Conservation (phyloP, 2,329 filamentous ascomycete species). For the Colletotrichum liaoningense region DNA sequence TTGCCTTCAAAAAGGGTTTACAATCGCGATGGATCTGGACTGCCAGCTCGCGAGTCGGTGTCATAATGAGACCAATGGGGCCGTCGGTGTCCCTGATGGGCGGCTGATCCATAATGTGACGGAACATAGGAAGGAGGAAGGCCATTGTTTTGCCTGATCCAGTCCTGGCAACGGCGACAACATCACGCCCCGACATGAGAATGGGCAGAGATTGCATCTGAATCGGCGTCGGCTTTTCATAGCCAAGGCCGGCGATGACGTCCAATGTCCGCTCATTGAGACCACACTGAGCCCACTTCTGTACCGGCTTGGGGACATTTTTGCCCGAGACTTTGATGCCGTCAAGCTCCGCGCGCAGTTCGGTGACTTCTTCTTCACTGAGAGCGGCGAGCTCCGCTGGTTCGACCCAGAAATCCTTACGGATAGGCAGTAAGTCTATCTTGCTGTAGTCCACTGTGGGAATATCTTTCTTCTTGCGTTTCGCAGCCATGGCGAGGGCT, state of each 20-base stretch:
- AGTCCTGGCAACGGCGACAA: conserved; percentile 96
- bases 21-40: conserved; percentile 95
- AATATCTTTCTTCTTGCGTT: conserved; percentile 95
- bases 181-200: conserved; percentile 95
- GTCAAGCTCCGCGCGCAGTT: conserved; percentile 87
- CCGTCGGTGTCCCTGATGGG: conserved; percentile 87
- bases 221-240: conserved; percentile 90
- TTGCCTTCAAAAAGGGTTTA: conserved; percentile 90
- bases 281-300: conserved; percentile 97
- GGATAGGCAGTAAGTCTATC: conserved; percentile 84
- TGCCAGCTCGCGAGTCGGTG: conserved; percentile 92
- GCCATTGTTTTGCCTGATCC: conserved; percentile 98
- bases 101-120: conserved; percentile 94
- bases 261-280: conserved; percentile 88
- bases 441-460: conserved; percentile 88
- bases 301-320: conserved; percentile 91
- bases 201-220: conserved; percentile 95
- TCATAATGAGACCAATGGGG: conserved; percentile 89
- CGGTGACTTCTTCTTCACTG: conserved; percentile 85
- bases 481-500: conserved; percentile 66
- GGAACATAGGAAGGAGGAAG: conserved; percentile 95
- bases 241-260: conserved; percentile 83
- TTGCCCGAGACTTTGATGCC: conserved; percentile 94
- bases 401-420: conserved; percentile 96
- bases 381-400: conserved; percentile 85